These are phyloP conservation scores for Pseudocercospora musae DNA, from an alignment of 2,329 filamentous ascomycete genomes.

Conservation along the genomic window DNA sequence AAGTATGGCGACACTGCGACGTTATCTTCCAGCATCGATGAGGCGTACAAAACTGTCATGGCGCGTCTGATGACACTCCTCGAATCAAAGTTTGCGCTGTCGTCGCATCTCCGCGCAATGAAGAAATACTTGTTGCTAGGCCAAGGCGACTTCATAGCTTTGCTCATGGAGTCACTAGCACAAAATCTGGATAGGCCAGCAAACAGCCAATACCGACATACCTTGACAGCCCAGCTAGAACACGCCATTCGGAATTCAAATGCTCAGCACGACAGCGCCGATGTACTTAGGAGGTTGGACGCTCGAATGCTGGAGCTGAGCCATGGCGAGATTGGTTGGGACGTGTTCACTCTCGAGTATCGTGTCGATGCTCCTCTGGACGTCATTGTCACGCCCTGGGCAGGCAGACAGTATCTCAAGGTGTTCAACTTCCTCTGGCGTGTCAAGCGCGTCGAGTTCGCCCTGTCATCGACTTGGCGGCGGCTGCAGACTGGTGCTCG, in stretches of 20 bases:
- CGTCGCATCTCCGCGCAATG: constrained; percentile 84
- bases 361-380: constrained; percentile 96
- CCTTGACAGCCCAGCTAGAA: constrained; percentile 93
- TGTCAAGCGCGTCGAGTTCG: constrained; percentile 96
- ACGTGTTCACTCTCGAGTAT: constrained; percentile 98
- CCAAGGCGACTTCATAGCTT: constrained; percentile 93
- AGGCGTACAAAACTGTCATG: constrained; percentile 98
- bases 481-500: constrained; percentile 92
- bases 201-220: constrained; percentile 95
- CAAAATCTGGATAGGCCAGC: constrained; percentile 91
- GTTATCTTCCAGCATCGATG: constrained; percentile 88
- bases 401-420: constrained; percentile 93
- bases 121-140: constrained; percentile 94
- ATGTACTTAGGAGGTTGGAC: constrained; percentile 86
- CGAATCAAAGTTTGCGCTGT: constrained; percentile 91
- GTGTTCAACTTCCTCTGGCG: constrained; percentile 99
- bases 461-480: constrained; percentile 84
- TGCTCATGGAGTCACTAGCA: constrained; percentile 94
- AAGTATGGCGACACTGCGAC: constrained; percentile 90
- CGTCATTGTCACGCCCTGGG: constrained; percentile 94
- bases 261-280: constrained; percentile 88
- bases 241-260: constrained; percentile 97
- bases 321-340: constrained; percentile 97
- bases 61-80: constrained; percentile 88
- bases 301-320: constrained; percentile 97